These are phyloP conservation scores for Entoloma clypeatum DNA, from an alignment of 1,284 basidiomycete species.

Conservation along the genomic window DNA sequence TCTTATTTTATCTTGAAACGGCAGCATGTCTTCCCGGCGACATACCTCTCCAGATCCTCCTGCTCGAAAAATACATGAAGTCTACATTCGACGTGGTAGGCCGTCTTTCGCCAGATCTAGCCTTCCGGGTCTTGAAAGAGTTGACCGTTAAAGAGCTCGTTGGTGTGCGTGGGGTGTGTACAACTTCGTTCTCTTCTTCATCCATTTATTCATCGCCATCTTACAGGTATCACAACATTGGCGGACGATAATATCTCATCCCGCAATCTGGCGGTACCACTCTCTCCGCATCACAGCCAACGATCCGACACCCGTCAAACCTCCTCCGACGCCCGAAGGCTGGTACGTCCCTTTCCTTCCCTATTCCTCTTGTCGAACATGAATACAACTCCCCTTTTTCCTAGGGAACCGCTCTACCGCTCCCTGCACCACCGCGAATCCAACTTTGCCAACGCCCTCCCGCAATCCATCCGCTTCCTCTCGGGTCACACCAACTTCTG, in stretches of 20 bases:
- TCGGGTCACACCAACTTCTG: constrained; percentile 87
- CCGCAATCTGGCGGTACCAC: constrained; percentile 75
- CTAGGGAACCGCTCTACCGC: constrained; percentile 74
- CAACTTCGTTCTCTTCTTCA: constrained; percentile 7
- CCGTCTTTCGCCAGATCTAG: constrained; percentile 63
- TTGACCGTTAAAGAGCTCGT: constrained; percentile 67
- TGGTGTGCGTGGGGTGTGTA: constrained; percentile 49
- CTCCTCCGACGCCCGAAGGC: constrained; percentile 61
- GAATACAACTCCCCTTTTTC: neutral
- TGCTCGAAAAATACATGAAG: constrained; percentile 78
- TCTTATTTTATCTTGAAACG: constrained; percentile 4
- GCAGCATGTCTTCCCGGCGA: constrained; percentile 74
- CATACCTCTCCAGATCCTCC: constrained; percentile 70
- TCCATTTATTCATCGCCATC: constrained; percentile 8
- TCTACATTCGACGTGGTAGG: constrained; percentile 81
- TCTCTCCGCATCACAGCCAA: constrained; percentile 70
- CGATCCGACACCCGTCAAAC: constrained; percentile 65
- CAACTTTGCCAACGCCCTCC: constrained; percentile 76
- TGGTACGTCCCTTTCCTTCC: constrained; percentile 48
- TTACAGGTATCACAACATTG: constrained; percentile 72
- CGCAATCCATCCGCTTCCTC: constrained; percentile 75
- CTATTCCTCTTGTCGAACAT: neutral
- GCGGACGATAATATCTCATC: constrained; percentile 64
- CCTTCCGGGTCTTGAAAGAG: constrained; percentile 61
- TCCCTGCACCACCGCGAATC: constrained; percentile 82